A percentile compares a stretch with the other conserved stretches of the same genome.
These are phyloP conservation scores for Cladosporium sp. DNA, from an alignment of 2,329 filamentous ascomycete species.

Conservation along the genomic window DNA sequence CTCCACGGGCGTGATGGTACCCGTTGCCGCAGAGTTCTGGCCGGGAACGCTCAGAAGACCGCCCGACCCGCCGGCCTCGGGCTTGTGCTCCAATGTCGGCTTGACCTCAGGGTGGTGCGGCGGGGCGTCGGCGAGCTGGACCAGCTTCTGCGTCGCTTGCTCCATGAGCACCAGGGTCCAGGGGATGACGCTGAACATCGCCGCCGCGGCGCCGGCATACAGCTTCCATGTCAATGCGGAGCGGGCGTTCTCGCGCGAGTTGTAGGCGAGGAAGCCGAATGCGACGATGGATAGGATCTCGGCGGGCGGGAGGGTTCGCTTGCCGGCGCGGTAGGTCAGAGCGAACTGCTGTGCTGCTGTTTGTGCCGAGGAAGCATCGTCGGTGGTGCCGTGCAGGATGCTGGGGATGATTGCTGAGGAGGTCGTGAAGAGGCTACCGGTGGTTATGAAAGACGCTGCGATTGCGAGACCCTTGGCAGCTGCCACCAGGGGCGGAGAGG, in stretches of 20 bases:
- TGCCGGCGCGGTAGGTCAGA: slow-evolving; percentile 10
- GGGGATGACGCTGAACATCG: slow-evolving; percentile 14
- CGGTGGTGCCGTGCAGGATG: slow-evolving; percentile 9
- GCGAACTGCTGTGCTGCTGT: slow-evolving; percentile 15
- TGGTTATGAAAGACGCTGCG: slow-evolving; percentile 52
- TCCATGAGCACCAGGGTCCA: slow-evolving; percentile 13
- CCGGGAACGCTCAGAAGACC: slow-evolving; percentile 5
- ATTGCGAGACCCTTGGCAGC: slow-evolving; percentile 35
- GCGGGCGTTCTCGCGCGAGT: slow-evolving; percentile 1
- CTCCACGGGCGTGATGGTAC: slow-evolving; percentile 14
- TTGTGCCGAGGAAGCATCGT: slow-evolving; percentile 12
- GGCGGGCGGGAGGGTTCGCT: slow-evolving; percentile 9
- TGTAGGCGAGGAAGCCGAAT: slow-evolving; percentile 13
- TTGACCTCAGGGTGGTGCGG: background rate
- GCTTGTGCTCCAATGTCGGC: background rate
- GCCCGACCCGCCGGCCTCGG: background rate
- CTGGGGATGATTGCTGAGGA: slow-evolving; percentile 41
- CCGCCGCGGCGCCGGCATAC: slow-evolving; percentile 11
- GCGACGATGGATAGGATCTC: slow-evolving; percentile 12
- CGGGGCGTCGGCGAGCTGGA: slow-evolving; percentile 10
- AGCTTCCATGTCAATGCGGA: slow-evolving; percentile 13
- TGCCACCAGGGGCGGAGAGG: slow-evolving; percentile 6
- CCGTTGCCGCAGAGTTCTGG: background rate
- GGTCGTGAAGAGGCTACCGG: slow-evolving; percentile 55
- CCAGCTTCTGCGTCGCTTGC: slow-evolving; percentile 9